Evolutionary conservation across 495 filamentous ascomycete genomes (phyloP), one percentile per base, ranked within the genome.

Genomic region (Penicillium simplicissimum): DNA sequence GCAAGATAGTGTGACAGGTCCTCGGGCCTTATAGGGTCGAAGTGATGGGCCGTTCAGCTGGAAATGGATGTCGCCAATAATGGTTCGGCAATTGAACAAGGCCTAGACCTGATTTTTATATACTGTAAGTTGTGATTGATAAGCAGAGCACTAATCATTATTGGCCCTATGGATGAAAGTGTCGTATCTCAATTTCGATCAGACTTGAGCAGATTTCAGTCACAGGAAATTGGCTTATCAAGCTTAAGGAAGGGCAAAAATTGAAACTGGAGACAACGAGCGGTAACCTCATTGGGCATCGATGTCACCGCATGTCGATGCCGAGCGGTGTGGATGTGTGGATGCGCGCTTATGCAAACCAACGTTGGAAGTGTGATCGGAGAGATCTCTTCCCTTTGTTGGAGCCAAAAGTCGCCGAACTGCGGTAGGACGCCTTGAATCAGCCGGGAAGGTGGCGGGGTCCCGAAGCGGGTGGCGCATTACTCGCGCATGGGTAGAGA

Each of bases 351-450:
- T 14, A 25, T 36, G 19, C 35, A 40, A 28, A 49, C 6, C 28
- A 31, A 31, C 28, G 0, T 31, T 31, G 28, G 28, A 31, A n/a
- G 21, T 9, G 2, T 1, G 23, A 38, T 38, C 53, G 53, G 53
- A 42, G 28, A 34, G 36, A 45, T 57, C 54, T 35, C 8, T 37
- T n/a, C 10, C 10, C 10, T 42, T 6, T 45, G 42, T 45, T 8
- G 19, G 8, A 21, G 42, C 42, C 42, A 45, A 33, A 47, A 57
- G 56, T 58, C 43, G 55, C 40, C 56, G 56, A 58, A 28, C 38
- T 43, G 5, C 23, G 23, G 17, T 11, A 13, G 36, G n/a, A 19
- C 19, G 51, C 51, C 42, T 19, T 58, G 56, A 58, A 58, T 58
- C 56, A 58, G 56, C 9, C 1, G 4, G 33, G 17, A 1, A 13